Base-by-base conservation (phyloP, 768 basidiomycete genomes). In the Dictyophora rubrovolvata region DNA sequence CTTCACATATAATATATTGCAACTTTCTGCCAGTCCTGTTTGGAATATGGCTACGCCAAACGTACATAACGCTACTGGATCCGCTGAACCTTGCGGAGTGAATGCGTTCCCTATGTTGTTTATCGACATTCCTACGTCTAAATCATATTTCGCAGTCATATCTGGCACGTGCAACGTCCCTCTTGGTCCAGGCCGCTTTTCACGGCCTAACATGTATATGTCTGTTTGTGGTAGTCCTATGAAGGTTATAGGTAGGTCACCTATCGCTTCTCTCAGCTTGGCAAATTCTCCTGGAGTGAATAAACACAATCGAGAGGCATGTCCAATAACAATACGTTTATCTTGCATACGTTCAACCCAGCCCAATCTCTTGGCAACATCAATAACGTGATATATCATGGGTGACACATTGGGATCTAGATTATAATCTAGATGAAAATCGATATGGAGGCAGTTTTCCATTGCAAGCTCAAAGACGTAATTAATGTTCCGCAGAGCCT, bases 371-470 rank as follows among this genome's bases (percentile, higher is more conserved):
- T 61, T 72, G 69, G 72, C 67, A 53, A 77, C 72, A 16, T 67
- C 65, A 49, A 84, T 76, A 33, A 84, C 75, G 65, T 78, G 74
- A 71, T 79, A 79, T 21, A 83, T 77, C 62, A 85, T 77, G 34
- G 80, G 80, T 62, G 80, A 74, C 51, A 73, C 66, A 33, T 66
- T 65, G 16, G 73, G 69, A 67, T 84, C 77, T 52, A 86, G 72
- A 71, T 80, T 84, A 69, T 83, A 85, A 70, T 85, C 83, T 33
- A 86, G 75, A 68, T 86, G 84, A 65, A 85, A 85, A 66, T 85
- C 84, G 48, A 77, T 74, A 61, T 80, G 77, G 20, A 77, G 68
- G 18, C 64, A 64, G 48, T 67, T 67, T 47, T 65, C 65, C 52
- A 68, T 63, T 10, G 81, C 79, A 54, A 80, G 71, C 36, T 77